Percentiles rank a stretch among this genome's conserved stretches.
Conservation (phyloP, 495 filamentous ascomycete genomes). For the Penicillium bovifimosum region DNA sequence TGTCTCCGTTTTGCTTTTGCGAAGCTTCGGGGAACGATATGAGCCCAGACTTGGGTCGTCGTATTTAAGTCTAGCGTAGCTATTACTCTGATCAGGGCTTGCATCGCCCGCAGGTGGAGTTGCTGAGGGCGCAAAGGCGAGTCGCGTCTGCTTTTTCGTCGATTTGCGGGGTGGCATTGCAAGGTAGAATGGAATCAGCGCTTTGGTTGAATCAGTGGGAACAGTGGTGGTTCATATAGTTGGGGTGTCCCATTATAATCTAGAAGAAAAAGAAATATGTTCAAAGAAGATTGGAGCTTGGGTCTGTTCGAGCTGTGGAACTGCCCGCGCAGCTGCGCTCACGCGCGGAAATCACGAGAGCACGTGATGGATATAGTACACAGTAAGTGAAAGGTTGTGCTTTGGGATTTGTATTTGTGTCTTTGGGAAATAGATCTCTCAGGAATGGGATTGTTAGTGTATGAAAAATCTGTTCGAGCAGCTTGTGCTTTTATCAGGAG, state of each 20-base stretch:
- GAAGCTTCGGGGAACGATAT: neutral
- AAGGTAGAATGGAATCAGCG: neutral
- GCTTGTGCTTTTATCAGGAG: neutral
- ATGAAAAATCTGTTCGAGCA: neutral
- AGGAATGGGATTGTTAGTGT: neutral
- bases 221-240: neutral
- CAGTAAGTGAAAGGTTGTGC: too few relatives aligned
- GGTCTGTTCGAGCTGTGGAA: neutral
- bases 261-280: neutral
- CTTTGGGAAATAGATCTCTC: neutral
- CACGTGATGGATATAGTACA: conserved; percentile 16
- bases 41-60: conserved; percentile 26
- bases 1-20: neutral
- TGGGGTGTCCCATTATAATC: neutral
- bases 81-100: conserved; percentile 17
- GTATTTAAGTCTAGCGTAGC: conserved; percentile 37
- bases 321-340: conserved; percentile 6
- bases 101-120: conserved; percentile 13
- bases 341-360: conserved; percentile 12
- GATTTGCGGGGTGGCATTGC: conserved; percentile 36
- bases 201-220: neutral
- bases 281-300: conserved; percentile 1
- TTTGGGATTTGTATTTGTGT: too few relatives aligned
- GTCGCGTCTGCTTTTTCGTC: conserved; percentile 44
- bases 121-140: conserved; percentile 35